Evolutionary conservation across 1,284 basidiomycete species (phyloP), one percentile per base, ranked within the genome.

Genomic region (Sporisorium sorghi): DNA sequence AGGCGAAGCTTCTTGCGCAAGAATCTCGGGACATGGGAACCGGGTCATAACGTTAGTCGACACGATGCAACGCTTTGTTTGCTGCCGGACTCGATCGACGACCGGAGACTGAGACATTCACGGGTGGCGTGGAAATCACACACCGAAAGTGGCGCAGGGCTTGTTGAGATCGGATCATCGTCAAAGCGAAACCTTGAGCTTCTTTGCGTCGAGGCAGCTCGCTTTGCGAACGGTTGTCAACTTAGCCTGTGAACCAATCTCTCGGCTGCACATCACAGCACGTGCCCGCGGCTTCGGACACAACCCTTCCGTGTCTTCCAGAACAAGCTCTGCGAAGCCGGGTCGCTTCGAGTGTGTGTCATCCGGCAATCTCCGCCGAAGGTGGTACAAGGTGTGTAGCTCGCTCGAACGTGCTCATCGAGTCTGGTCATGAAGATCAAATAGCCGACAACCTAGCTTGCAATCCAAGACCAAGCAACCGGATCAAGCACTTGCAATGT

Each of bases 401-500:
- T 43, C 42, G 23, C 10, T 24, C 24, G 11, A 5, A 15, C 15
- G 19, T 44, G 15, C 3, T n/a, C 43, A 8, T 44, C 9, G 43
- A 11, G 7, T 17, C 11, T 15, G 11, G 43, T 17, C 43, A 26
- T 28, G 26, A 26, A 8, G 28, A 14, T 26, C 10, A 30, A 47
- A 19, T 17, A 3, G 17, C n/a, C 10, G 32, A 12, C n/a, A n/a
- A n/a, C n/a, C 32, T 14, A n/a, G 17, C 15, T 15, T 30, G 46
- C 17, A 0, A 30, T 40, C n/a, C 37, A 30, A n/a, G 2, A 43
- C 21, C 23, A 11, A 19, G 26, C 46, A n/a, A 47, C 5, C 46
- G 46, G 46, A 47, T 47, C 46, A 47, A 47, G 46, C 28, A 30
- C 46, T 30, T 47, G 26, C 46, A n/a, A 30, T n/a, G 14, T 47